These are phyloP conservation scores for Talaromyces ruber DNA, from an alignment of 495 filamentous ascomycete species.

Conservation along the genomic window DNA sequence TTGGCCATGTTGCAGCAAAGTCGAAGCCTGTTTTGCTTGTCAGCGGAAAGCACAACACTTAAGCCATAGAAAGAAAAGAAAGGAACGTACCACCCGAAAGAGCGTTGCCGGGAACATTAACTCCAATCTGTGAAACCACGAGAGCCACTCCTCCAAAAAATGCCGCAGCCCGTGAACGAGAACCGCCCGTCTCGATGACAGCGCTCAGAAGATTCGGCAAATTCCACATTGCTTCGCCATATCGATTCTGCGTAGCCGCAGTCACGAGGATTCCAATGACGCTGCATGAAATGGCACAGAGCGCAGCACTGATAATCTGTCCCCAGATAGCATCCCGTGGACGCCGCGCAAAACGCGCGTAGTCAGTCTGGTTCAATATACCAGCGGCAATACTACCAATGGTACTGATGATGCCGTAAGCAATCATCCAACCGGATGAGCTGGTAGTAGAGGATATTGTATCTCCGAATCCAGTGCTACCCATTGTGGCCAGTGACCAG, in stretches of 20 bases:
- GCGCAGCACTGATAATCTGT: constrained; percentile 9
- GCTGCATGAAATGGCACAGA: constrained; percentile 3
- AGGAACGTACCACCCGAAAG: constrained; percentile 27
- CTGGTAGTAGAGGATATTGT: constrained; percentile 35
- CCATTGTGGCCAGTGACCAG: constrained; percentile 10
- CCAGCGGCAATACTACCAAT: constrained; percentile 1
- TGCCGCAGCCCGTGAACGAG: constrained; percentile 38
- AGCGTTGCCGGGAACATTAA: constrained; percentile 49
- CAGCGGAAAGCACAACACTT: neutral
- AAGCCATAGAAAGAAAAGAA: neutral
- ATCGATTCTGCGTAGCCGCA: constrained; percentile 38
- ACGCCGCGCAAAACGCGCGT: constrained; percentile 15
- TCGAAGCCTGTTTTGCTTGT: constrained; percentile 36
- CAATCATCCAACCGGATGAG: constrained; percentile 32
- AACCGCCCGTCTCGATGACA: constrained; percentile 33
- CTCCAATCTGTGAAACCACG: constrained; percentile 45
- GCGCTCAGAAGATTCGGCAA: constrained; percentile 31
- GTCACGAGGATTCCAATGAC: constrained; percentile 40
- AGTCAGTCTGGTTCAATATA: constrained; percentile 12
- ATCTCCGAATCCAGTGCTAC: constrained; percentile 28
- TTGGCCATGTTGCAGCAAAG: constrained; percentile 47
- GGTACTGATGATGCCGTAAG: constrained; percentile 34
- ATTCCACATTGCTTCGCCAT: constrained; percentile 43
- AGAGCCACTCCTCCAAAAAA: constrained; percentile 43
- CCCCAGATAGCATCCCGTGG: constrained; percentile 15